Conservation (phyloP, 2,329 filamentous ascomycete genomes). For the Neocatenulostroma microsporum region DNA sequence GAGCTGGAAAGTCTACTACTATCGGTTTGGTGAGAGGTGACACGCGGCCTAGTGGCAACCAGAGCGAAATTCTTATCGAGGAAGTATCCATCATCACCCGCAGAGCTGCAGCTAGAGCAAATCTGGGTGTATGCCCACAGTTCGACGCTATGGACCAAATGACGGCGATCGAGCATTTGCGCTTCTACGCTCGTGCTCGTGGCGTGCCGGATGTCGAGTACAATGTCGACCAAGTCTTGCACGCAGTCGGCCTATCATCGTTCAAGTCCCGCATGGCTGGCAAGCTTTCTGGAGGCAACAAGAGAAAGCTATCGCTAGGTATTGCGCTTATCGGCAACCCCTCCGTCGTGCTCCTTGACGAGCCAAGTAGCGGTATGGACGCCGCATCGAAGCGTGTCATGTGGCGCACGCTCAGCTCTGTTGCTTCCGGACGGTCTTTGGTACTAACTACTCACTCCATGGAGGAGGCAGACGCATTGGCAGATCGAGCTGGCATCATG, state of each 20-base stretch:
- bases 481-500: slow-evolving; percentile 76
- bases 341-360: slow-evolving; percentile 76
- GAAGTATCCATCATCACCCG: slow-evolving; percentile 64
- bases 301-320: slow-evolving; percentile 80
- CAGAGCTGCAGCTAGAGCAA: slow-evolving; percentile 62
- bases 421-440: slow-evolving; percentile 69
- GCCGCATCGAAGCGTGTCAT: slow-evolving; percentile 85
- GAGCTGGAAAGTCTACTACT: slow-evolving; percentile 83
- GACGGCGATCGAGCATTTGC: slow-evolving; percentile 79
- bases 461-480: slow-evolving; percentile 89
- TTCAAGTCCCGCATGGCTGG: slow-evolving; percentile 69
- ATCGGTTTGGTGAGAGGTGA: slow-evolving; percentile 89
- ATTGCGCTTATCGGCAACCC: slow-evolving; percentile 93
- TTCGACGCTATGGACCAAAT: slow-evolving; percentile 74
- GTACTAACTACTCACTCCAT: slow-evolving; percentile 88
- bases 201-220: slow-evolving; percentile 67
- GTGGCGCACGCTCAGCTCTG: slow-evolving; percentile 74
- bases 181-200: slow-evolving; percentile 78
- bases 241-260: slow-evolving; percentile 65
- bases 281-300: slow-evolving; percentile 81
- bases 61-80: slow-evolving; percentile 77
- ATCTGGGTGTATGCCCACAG: slow-evolving; percentile 84
- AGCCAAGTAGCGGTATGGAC: slow-evolving; percentile 82
- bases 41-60: slow-evolving; percentile 59
- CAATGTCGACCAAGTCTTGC: slow-evolving; percentile 71